Evolutionary conservation across 495 filamentous ascomycete genomes (phyloP), one percentile per base, ranked within the genome.

Genomic region (Bombardia bombarda): DNA sequence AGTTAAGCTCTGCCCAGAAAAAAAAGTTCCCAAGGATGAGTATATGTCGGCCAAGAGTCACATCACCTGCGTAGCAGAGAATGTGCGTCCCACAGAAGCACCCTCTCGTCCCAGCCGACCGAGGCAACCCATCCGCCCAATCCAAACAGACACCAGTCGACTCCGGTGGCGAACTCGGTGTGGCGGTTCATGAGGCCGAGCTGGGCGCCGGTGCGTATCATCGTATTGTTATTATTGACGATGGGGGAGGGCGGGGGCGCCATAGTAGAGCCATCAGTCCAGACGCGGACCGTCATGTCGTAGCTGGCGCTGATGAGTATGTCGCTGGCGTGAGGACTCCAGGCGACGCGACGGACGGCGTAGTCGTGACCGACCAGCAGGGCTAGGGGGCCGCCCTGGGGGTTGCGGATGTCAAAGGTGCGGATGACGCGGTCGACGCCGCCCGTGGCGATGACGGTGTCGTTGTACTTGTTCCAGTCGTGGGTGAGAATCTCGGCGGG

Each of bases 401-500:
- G 79, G 40, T 74, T 79, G 17, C 93, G 73, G 41, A 95, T 78
- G 56, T 98, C 92, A 57, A 95, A 95, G 6, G 83, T 87, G 38
- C 92, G 79, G 45, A 98, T 83, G 2, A 79, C 63, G 14, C 79
- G 75, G 57, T 98, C 93, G n/a, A 97, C 92, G 37, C 92, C 92
- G 0, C 75, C 92, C 0, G 86, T 83, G 0, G 93, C 93, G 32
- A 98, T 60, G 16, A 95, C 70, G 0, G 78, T 81, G 23, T 85
- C 77, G 2, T 84, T 80, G 60, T 98, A 98, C 60, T 98, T 98
- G 62, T 98, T 98, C 93, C 93, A 97, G 64, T 98, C 92, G 60
- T 96, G 92, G 2, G 90, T 96, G 13, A 98, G 75, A 22, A 83
- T 75, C 67, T 98, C 92, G 14, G 74, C 70, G 36, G 62, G 74